Conservation (phyloP, 345 rosid genomes). For the Syzygium grande region DNA sequence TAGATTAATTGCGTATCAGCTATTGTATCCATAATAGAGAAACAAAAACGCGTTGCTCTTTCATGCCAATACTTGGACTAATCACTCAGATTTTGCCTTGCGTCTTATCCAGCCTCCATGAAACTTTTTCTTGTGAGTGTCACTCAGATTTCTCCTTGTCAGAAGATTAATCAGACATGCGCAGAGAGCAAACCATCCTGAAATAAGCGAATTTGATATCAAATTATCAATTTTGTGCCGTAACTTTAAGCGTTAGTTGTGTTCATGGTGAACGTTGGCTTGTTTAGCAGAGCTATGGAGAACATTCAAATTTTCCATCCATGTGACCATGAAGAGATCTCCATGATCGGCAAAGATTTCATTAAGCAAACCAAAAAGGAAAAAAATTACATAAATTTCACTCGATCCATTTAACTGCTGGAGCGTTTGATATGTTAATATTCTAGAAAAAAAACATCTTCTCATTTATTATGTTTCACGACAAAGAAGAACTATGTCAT, state of each 20-base stretch:
- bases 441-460: not conserved
- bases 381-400: not conserved
- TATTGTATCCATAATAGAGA: not conserved
- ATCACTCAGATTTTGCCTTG: not conserved
- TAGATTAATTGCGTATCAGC: not conserved
- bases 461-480: not conserved
- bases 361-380: not conserved
- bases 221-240: not conserved
- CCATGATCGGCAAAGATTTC: not conserved
- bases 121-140: not conserved
- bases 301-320: not conserved
- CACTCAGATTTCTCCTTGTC: not conserved
- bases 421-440: not conserved
- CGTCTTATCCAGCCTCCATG: not conserved
- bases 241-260: not conserved
- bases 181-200: not conserved
- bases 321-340: not conserved
- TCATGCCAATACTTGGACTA: not conserved
- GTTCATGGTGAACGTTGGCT: not conserved
- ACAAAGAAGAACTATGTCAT: not conserved
- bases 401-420: not conserved
- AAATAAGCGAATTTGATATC: not conserved
- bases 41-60: not conserved
- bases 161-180: not conserved
- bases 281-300: not conserved